Evolutionary conservation across 2,329 filamentous ascomycete species (phyloP).

Genomic region (Tolypocladium guangdongense): DNA sequence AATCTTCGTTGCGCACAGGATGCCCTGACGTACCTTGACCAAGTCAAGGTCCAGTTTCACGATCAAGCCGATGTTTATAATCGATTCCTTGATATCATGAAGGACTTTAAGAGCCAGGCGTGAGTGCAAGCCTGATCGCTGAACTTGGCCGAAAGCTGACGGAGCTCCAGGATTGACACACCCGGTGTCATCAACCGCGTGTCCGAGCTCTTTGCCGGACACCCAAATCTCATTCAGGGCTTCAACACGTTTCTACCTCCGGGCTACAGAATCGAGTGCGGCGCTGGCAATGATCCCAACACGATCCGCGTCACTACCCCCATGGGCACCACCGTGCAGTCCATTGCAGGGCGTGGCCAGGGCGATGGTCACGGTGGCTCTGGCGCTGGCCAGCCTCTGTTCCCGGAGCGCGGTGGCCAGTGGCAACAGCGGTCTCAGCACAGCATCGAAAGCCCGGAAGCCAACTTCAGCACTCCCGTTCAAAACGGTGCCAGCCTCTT

Average conservation of each 20-base stretch:
- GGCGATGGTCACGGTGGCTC: conserved; percentile 30
- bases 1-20: conserved; percentile 26
- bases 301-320: conserved; percentile 94
- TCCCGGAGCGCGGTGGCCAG: conserved; percentile 36
- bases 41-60: conserved; percentile 96
- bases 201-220: conserved; percentile 88
- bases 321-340: conserved; percentile 91
- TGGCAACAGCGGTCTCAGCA: conserved; percentile 49
- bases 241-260: conserved; percentile 97
- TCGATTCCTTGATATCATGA: conserved; percentile 96
- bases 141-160: background rate
- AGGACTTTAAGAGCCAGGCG: conserved; percentile 98
- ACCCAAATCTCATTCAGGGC: conserved; percentile 89
- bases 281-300: conserved; percentile 85
- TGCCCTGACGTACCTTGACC: conserved; percentile 90
- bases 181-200: conserved; percentile 95
- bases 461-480: conserved; percentile 46
- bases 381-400: conserved; percentile 29
- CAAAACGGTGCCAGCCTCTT: conserved; percentile 39
- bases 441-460: conserved; percentile 52
- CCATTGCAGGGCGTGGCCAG: conserved; percentile 53
- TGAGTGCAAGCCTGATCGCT: conserved; percentile 32
- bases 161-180: conserved; percentile 64
- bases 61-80: conserved; percentile 98
- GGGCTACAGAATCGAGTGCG: conserved; percentile 93